Evolutionary conservation across 352 stramenopile genomes (phyloP).

Genomic region (Phytophthora quininea): DNA sequence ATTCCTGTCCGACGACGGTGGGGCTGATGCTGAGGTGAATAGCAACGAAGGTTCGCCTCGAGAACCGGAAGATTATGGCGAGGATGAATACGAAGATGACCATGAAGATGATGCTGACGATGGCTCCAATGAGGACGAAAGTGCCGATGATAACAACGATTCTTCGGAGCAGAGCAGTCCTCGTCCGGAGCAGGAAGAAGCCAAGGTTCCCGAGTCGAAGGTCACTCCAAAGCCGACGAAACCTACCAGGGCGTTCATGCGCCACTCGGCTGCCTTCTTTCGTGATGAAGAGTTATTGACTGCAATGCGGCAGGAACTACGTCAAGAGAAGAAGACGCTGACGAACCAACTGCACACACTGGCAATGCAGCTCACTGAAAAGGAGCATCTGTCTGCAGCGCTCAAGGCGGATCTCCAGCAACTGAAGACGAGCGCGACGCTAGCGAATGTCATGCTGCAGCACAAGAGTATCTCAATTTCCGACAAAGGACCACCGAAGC

Average conservation of each 20-base stretch:
- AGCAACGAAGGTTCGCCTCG: slow-evolving; percentile 1
- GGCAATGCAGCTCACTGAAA: slow-evolving; percentile 35
- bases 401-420: slow-evolving; percentile 58
- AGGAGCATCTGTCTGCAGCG: slow-evolving; percentile 34
- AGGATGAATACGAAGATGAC: slow-evolving; percentile 28
- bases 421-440: slow-evolving; percentile 61
- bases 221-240: too few species aligned
- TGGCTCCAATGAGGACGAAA: not conserved
- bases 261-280: slow-evolving; percentile 45
- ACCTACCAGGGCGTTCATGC: slow-evolving; percentile 20
- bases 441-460: slow-evolving; percentile 37
- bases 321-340: slow-evolving; percentile 47
- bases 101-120: slow-evolving; percentile 10
- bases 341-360: slow-evolving; percentile 38
- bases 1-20: slow-evolving; percentile 10
- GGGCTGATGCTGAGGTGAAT: slow-evolving; percentile 19
- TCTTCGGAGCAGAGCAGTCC: not conserved
- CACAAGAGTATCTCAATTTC: slow-evolving; percentile 1
- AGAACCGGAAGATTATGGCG: not conserved
- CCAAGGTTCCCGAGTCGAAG: too few species aligned
- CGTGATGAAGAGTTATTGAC: slow-evolving; percentile 57
- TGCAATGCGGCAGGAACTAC: slow-evolving; percentile 44
- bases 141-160: not conserved
- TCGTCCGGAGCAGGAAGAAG: slow-evolving; percentile 1
- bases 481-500: not conserved